A percentile compares a stretch with the other conserved stretches of the same genome.
Evolutionary conservation across 2,329 filamentous ascomycete genomes (phyloP).

Genomic region (Exophiala mesophila): DNA sequence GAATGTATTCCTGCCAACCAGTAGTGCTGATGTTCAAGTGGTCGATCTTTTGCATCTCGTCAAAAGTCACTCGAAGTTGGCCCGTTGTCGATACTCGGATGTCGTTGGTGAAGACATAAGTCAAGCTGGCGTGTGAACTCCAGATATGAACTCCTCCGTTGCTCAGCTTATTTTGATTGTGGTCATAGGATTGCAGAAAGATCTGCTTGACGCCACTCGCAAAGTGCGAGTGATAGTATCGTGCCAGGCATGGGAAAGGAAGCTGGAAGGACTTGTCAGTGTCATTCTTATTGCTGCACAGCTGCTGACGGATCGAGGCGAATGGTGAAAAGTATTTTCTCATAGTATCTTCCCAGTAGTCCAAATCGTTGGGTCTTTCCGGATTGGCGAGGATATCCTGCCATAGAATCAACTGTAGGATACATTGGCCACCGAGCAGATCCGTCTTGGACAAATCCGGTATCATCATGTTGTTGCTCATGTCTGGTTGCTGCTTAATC

Average conservation of each 20-base stretch:
- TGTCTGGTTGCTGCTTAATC: slow-evolving; percentile 33
- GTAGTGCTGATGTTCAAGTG: slow-evolving; percentile 75
- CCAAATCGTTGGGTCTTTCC: slow-evolving; percentile 57
- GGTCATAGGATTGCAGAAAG: slow-evolving; percentile 75
- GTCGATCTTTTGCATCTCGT: slow-evolving; percentile 73
- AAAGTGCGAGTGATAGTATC: slow-evolving; percentile 88
- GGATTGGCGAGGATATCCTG: slow-evolving; percentile 49
- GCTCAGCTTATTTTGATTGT: slow-evolving; percentile 52
- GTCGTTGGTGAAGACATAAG: slow-evolving; percentile 83
- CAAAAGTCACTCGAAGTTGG: slow-evolving; percentile 71
- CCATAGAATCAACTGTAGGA: slow-evolving; percentile 52
- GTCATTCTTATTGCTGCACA: slow-evolving; percentile 51
- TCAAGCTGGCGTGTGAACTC: slow-evolving; percentile 70
- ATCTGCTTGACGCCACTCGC: slow-evolving; percentile 80
- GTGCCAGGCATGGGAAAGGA: slow-evolving; percentile 69
- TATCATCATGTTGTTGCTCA: slow-evolving; percentile 38
- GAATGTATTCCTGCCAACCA: slow-evolving; percentile 76
- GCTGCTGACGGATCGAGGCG: slow-evolving; percentile 70
- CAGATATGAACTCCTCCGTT: slow-evolving; percentile 69
- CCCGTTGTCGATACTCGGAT: slow-evolving; percentile 80
- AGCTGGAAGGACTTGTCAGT: slow-evolving; percentile 81
- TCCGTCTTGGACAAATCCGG: slow-evolving; percentile 32
- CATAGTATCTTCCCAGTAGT: slow-evolving; percentile 77
- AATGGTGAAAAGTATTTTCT: slow-evolving; percentile 71
- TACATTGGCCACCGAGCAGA: slow-evolving; percentile 39